Conservation (phyloP, 2,329 filamentous ascomycete species). For the Annulohypoxylon truncatum region DNA sequence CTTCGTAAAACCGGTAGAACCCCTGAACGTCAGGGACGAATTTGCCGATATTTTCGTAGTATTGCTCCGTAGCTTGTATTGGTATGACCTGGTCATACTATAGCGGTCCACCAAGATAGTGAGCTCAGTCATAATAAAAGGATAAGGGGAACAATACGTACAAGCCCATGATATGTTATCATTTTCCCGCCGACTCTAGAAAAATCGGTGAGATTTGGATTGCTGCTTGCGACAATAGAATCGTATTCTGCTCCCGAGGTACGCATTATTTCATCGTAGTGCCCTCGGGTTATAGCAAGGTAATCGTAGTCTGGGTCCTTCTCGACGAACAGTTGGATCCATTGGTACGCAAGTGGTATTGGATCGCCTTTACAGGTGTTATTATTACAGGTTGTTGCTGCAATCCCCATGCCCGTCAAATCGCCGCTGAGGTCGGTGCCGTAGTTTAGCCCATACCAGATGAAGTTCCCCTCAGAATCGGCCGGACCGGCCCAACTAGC, state of each 20-base stretch:
- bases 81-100: conserved; percentile 40
- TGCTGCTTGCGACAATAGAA: conserved; percentile 25
- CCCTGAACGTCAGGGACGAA: conserved; percentile 24
- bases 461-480: conserved; percentile 20
- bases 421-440: conserved; percentile 34
- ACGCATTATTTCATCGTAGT: conserved; percentile 30
- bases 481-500: conserved; percentile 33
- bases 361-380: conserved; percentile 13
- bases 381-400: conserved; percentile 20
- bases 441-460: conserved; percentile 38
- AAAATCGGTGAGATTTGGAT: conserved; percentile 39
- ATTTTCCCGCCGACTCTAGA: conserved; percentile 39
- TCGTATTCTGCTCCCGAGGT: conserved; percentile 28
- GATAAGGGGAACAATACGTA: conserved; percentile 15
- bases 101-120: neutral
- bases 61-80: conserved; percentile 28
- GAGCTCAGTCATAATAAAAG: neutral
- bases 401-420: conserved; percentile 21
- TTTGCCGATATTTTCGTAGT: conserved; percentile 27
- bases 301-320: conserved; percentile 29
- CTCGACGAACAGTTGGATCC: conserved; percentile 35
- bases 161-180: conserved; percentile 58
- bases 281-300: conserved; percentile 21
- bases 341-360: conserved; percentile 26
- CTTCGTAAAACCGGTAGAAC: conserved; percentile 38